Evolutionary conservation across 352 stramenopile species (phyloP), one percentile per base, ranked within the genome.

Genomic region (Saprolegnia parasitica): DNA sequence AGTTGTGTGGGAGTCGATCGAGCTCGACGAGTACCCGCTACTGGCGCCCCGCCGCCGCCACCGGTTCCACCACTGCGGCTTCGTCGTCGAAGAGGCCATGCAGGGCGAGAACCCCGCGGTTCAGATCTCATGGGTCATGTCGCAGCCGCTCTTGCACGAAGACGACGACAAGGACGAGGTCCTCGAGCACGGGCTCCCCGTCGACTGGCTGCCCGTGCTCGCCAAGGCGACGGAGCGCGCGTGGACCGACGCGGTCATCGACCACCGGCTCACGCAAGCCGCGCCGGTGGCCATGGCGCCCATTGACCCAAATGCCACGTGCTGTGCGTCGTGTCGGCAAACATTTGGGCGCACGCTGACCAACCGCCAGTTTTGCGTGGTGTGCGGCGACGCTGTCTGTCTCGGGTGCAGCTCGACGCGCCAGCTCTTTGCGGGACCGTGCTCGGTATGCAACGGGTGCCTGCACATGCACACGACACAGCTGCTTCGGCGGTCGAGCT

Each of bases 11-110:
- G 86, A 94, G 60, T 90, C 81, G 29, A 90, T 94, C 56, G 84
- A 94, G 62, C 76, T 94, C n/a, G 84, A 93, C 71, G 84, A 84
- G 2, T 68, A 90, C 18, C 86, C 86, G 0, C 64, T 79, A 16
- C 88, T 80, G 29, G 75, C 86, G 65, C 92, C 92, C 65, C 82
- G 92, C 49, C 84, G 89, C 65, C 83, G 86, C 18, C 76, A 92
- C 46, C 80, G 80, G 26, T 74, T 94, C 67, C 86, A 84, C 21
- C 81, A 84, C 55, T 89, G 83, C 35, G 86, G 86, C n/a, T 81
- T 93, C 46, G 83, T 94, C 4, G 81, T 91, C 47, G 86, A 94
- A 71, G 86, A 93, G 42, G 20, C 52, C 3, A 1, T n/a, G 3
- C 11, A 20, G 4, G 24, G 35, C 16, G 52, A 60, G 24, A 55